Base-by-base conservation (phyloP, 2,329 filamentous ascomycete genomes). In the Shiraia bambusicola region DNA sequence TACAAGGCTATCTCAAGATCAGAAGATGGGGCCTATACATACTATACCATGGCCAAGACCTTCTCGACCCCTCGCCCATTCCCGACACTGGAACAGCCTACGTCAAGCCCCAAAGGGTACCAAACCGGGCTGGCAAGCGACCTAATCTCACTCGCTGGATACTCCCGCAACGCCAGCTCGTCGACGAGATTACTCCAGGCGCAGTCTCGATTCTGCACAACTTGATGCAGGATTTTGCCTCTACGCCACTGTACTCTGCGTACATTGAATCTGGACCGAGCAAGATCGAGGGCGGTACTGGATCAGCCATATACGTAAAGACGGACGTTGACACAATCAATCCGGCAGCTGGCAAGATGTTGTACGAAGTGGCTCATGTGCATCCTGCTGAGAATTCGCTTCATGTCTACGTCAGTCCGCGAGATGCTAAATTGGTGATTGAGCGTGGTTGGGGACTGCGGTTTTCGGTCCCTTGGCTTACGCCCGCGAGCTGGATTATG, bases 341-440 rank as follows among this genome's bases (percentile, higher is more conserved):
- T 26, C 58, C 61, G 0, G 44, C 41, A 1, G 58, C 59, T n/a
- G 49, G 56, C 28, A 64, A 58, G 26, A 63, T 64, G 25, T 61
- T 61, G 41, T 63, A 59, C 33, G 62, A 65, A 37, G 34, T 65
- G 1, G 62, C 61, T 13, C 89, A 94, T 64, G 80, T 89, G 10
- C 89, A 94, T 68, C 80, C 83, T 40, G 82, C 78, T 14, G 88
- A 93, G 49, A 80, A 84, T 52, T 86, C 83, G 10, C 74, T 92
- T 74, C 88, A 94, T 67, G 76, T 93, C 65, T 88, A 83, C 39
- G 76, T 93, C 22, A 87, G 91, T 59, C 87, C 87, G 0, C 77
- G 82, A 32, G 89, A 94, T 64, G 87, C 87, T 40, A 81, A 75
- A 53, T 74, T 83, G 36, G 79, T 93, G 2, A 71, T 94, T 17